These are phyloP conservation scores for Thecaphora frezii DNA, from an alignment of 1,284 basidiomycete species.

Conservation along the genomic window DNA sequence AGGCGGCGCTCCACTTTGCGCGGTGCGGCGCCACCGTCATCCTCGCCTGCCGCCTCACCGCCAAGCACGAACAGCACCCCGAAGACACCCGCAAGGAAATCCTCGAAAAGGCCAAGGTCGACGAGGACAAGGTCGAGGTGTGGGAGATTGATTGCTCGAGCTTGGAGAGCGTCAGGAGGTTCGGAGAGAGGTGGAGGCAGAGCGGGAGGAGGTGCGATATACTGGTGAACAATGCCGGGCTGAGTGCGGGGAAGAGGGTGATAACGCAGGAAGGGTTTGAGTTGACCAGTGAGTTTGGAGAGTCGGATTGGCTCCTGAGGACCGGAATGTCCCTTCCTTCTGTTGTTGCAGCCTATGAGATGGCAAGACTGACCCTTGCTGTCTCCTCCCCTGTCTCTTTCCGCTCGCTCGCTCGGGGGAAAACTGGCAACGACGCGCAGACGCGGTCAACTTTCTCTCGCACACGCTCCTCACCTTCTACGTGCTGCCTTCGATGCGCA, in stretches of 20 bases:
- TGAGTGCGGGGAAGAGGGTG: conserved; percentile 8
- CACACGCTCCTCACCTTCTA: conserved; percentile 43
- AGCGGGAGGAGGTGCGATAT: conserved; percentile 31
- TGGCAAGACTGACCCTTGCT: too few relatives aligned
- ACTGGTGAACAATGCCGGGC: conserved; percentile 43
- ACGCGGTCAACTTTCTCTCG: conserved; percentile 41
- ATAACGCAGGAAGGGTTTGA: conserved; percentile 48
- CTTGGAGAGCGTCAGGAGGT: conserved; percentile 24
- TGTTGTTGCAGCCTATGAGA: too few relatives aligned
- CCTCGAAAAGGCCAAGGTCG: conserved; percentile 5
- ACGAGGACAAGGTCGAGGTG: conserved; percentile 27
- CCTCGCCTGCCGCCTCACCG: conserved; percentile 44
- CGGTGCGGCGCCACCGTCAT: conserved; percentile 37
- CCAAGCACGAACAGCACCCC: conserved; percentile 43
- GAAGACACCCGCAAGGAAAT: conserved; percentile 32
- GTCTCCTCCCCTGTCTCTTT: neutral
- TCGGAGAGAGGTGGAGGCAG: conserved; percentile 26
- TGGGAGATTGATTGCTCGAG: conserved; percentile 48
- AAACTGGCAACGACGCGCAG: too few relatives aligned
- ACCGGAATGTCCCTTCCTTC: too few relatives aligned
- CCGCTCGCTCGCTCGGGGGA: neutral
- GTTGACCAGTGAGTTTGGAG: conserved; percentile 24
- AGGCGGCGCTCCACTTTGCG: conserved; percentile 39
- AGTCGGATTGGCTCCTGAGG: too few relatives aligned
- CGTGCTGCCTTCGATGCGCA: conserved; percentile 36